Evolutionary conservation across 2,329 filamentous ascomycete species (phyloP), one percentile per base, ranked within the genome.

Genomic region (Exserohilum turcica): DNA sequence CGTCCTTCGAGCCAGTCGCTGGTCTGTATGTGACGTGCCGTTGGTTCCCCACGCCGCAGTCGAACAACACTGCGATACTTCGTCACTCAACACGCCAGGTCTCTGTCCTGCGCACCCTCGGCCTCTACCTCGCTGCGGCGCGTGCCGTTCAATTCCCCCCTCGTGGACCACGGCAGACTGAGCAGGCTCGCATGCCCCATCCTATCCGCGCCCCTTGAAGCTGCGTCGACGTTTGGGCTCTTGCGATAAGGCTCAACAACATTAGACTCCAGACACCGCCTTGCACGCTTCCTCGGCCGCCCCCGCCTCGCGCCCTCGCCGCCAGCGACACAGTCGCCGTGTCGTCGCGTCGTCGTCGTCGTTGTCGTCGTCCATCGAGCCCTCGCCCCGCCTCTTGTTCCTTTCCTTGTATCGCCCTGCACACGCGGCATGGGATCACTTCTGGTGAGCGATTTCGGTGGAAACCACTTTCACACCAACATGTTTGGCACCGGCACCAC

Each of bases 401-500:
- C 35, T 43, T 32, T 48, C 35, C 44, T 43, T 56, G 43, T 51
- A 21, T 49, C 36, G 50, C 49, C 53, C 52, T 62, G 66, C 57
- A 47, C 60, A 60, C 67, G 75, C 76, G 83, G 79, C 73, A 86
- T 86, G 84, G 82, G 82, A 78, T 84, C 83, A 72, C 76, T 85
- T 64, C 77, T 85, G 69, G 75, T 85, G 66, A 79, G 79, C 77
- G 90, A 93, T 80, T 86, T 86, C 79, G 85, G 86, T 77, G 84
- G 89, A 75, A 86, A 91, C 77, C 84, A 86, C 77, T 87, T 88
- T 77, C 84, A 86, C 79, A 85, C 82, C 78, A 89, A 86, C 82
- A 88, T 91, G 79, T 78, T 82, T 67, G 79, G 79, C 74, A 75
- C 75, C 62, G 71, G 75, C 61, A 71, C 74, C 65, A 66, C 75